Conservation (phyloP, 2,329 filamentous ascomycete species). For the Byssochlamys sp. region DNA sequence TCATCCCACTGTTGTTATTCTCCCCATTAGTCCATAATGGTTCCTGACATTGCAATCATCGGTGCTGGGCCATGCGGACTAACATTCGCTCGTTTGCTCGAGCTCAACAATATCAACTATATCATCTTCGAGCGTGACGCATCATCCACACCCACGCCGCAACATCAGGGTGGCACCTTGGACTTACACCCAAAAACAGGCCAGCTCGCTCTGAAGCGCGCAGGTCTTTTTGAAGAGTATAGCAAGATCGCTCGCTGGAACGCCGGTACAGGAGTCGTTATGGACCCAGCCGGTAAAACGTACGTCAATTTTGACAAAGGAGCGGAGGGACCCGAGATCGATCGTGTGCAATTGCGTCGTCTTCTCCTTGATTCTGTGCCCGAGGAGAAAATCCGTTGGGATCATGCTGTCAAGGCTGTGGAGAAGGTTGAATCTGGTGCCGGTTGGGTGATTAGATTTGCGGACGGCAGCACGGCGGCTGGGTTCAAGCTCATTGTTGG, state of each 20-base stretch:
- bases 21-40: not conserved
- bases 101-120: conserved; percentile 10
- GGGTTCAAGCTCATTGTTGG: conserved; percentile 16
- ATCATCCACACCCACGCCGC: not conserved
- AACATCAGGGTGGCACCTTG: conserved; percentile 12
- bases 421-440: conserved; percentile 3
- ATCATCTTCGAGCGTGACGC: conserved; percentile 13
- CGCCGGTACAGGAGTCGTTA: conserved; percentile 5
- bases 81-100: conserved; percentile 12
- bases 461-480: conserved; percentile 5
- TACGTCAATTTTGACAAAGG: conserved; percentile 6
- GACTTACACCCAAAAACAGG: conserved; percentile 13
- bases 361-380: conserved; percentile 30
- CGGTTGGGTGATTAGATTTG: not conserved
- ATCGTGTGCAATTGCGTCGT: conserved; percentile 26
- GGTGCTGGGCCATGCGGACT: conserved; percentile 14
- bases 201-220: conserved; percentile 13
- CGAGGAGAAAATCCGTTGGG: conserved; percentile 25
- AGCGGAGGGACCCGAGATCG: conserved; percentile 32
- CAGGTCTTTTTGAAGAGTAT: conserved; percentile 14
- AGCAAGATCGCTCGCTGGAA: conserved; percentile 11
- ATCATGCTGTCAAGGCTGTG: conserved; percentile 13
- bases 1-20: not conserved
- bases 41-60: conserved; percentile 10
- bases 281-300: not conserved